Conservation (phyloP, 1,139 yeast genomes). For the Pneumocystis oryctolagi region DNA sequence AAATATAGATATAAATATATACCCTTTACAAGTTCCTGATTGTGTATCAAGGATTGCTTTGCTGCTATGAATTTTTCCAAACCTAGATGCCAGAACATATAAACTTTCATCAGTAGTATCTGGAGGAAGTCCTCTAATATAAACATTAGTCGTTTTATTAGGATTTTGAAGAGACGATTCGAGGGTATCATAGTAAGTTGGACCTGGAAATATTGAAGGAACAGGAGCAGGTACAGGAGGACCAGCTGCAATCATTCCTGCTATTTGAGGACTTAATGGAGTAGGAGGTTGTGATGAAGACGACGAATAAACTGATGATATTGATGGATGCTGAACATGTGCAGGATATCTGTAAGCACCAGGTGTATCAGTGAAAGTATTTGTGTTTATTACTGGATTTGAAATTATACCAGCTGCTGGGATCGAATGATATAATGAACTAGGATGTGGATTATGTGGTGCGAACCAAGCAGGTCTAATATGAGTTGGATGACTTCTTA, state of each 20-base stretch:
- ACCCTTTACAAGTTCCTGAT: conserved; percentile 17
- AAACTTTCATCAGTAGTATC: conserved; percentile 18
- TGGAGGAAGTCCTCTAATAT: conserved; percentile 19
- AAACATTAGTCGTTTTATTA: conserved; percentile 19
- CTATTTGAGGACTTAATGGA: not conserved
- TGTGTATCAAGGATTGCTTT: conserved; percentile 18
- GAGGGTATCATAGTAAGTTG: conserved; percentile 8
- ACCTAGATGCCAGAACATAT: conserved; percentile 13
- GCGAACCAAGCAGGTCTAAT: not conserved
- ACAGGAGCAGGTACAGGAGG: conserved; percentile 10
- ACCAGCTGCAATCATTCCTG: not conserved
- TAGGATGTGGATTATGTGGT: not conserved
- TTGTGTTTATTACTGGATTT: not conserved
- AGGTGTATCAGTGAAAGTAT: not conserved
- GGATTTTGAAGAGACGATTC: conserved; percentile 17
- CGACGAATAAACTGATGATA: not conserved
- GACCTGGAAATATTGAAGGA: conserved; percentile 9
- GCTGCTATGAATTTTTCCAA: conserved; percentile 17
- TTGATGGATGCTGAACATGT: not conserved
- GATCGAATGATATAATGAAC: not conserved
- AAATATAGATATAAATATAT: not conserved
- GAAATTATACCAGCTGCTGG: not conserved
- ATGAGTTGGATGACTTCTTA: not conserved
- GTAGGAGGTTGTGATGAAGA: not conserved
- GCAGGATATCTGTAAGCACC: not conserved